A percentile compares a stretch with the other conserved stretches of the same genome.
Conservation (phyloP, 1,139 yeast species). For the Sugiyamaella xylanicola region DNA sequence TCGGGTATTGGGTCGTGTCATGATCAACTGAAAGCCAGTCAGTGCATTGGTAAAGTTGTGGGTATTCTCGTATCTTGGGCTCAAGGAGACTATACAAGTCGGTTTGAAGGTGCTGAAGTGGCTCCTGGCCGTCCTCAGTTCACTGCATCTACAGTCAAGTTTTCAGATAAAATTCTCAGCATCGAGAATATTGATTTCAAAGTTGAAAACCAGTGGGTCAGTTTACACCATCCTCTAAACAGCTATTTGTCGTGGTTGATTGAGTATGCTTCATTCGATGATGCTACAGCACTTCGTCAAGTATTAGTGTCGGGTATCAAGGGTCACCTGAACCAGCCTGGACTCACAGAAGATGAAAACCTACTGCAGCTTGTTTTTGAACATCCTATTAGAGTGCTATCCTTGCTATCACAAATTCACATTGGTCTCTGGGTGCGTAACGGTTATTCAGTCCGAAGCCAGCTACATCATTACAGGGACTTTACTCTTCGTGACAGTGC, state of each 20-base stretch:
- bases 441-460: constrained; percentile 75
- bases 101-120: constrained; percentile 28
- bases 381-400: constrained; percentile 75
- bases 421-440: constrained; percentile 91
- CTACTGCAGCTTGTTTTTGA: constrained; percentile 54
- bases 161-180: constrained; percentile 27
- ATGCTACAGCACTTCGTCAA: constrained; percentile 38
- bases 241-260: constrained; percentile 71
- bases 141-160: constrained; percentile 16
- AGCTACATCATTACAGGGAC: constrained; percentile 75
- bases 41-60: constrained; percentile 34
- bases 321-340: constrained; percentile 9
- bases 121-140: constrained; percentile 24
- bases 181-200: constrained; percentile 40
- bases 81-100: constrained; percentile 28
- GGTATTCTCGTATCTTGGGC: constrained; percentile 39
- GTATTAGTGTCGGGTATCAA: constrained; percentile 27
- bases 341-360: constrained; percentile 24
- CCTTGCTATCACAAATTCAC: constrained; percentile 70
- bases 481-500: constrained; percentile 86
- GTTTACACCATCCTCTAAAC: constrained; percentile 81
- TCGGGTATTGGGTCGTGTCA: constrained; percentile 37
- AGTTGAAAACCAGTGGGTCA: constrained; percentile 54
- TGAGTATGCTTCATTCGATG: constrained; percentile 50
- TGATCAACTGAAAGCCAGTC: constrained; percentile 21